Base-by-base conservation (phyloP, 2,329 filamentous ascomycete species). In the Penicillium griseofulvum region DNA sequence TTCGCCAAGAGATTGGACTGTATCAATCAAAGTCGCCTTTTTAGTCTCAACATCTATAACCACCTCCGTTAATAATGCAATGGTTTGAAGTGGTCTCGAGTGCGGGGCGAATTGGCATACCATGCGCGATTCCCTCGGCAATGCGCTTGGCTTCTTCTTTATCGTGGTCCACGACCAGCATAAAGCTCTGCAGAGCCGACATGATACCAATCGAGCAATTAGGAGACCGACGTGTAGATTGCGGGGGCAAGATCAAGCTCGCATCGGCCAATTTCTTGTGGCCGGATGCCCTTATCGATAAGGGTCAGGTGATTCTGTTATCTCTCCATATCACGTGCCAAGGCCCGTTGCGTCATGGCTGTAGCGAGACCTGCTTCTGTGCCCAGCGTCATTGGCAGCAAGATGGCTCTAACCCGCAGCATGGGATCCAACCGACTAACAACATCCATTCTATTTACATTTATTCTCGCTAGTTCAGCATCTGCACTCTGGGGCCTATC, bases 1-100 rank as follows among this genome's bases (percentile, higher is more conserved):
- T 68, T 87, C 84, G 19, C 83, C 83, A 31, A 88, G 75, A 42
- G 83, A 84, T 65, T 86, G 83, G 52, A 88, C 82, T 47, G 87
- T 73, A 51, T 81, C 80, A 53, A 88, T 78, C 33, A 88, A 76
- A 62, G 83, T 86, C 49, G 82, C 75, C 63, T 86, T 76, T 61
- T 82, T 84, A 63, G 71, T 77, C 66, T 85, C 80, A 57, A 88
- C 75, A 69, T 81, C 83, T 86, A 49, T 38, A 55, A 48, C 38
- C 10, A 33, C 37, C 49, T 24, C 37, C 38, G 46, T 59, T 61
- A 61, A 39, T 56, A 36, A 60, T 44, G 24, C 31, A 49, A 54
- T 46, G 37, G 24, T 34, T 47, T 33, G 24, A 24, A 54, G 53
- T 55, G 49, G 37, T 42, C 19, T 36, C 26, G 28, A 47, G 51